A percentile compares a stretch with the other conserved stretches of the same genome.
Evolutionary conservation across 345 rosid genomes (phyloP).

Genomic region (Dimocarpus longan): DNA sequence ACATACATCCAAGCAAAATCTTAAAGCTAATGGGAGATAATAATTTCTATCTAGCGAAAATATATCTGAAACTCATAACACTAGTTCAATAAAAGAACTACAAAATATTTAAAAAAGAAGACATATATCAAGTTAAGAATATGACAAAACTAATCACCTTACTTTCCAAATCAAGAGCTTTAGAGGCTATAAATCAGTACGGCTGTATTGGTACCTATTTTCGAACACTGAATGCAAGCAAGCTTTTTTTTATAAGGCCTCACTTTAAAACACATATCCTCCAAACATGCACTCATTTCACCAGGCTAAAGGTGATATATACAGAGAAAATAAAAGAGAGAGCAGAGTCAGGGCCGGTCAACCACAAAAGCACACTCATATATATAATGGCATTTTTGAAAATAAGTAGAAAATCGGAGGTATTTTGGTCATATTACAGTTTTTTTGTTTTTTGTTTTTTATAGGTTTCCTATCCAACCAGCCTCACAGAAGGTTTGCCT

Average conservation of each 20-base stretch:
- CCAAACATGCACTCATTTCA: not conserved
- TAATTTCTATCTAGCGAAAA: not conserved
- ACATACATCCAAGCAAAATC: conserved; percentile 4
- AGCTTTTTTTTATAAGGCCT: not conserved
- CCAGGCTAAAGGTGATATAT: not conserved
- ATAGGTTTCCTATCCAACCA: too few species aligned
- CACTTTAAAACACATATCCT: not conserved
- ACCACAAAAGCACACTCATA: too few species aligned
- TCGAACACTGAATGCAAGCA: not conserved
- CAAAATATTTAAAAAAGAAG: not conserved
- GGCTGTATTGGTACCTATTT: too few species aligned
- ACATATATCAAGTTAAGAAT: conserved; percentile 11
- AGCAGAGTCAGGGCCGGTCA: too few species aligned
- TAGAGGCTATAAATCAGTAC: conserved; percentile 57
- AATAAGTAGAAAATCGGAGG: too few species aligned
- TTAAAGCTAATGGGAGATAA: not conserved
- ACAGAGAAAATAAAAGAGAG: too few species aligned
- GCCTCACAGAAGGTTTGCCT: too few species aligned
- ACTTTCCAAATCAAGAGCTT: conserved; percentile 90
- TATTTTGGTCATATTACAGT: too few species aligned
- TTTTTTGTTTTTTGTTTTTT: too few species aligned
- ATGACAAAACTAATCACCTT: conserved; percentile 55
- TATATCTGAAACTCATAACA: not conserved
- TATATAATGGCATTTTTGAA: too few species aligned
- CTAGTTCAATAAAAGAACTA: not conserved